Conservation (phyloP, 2,329 filamentous ascomycete genomes). For the Talaromyces pinophilus region DNA sequence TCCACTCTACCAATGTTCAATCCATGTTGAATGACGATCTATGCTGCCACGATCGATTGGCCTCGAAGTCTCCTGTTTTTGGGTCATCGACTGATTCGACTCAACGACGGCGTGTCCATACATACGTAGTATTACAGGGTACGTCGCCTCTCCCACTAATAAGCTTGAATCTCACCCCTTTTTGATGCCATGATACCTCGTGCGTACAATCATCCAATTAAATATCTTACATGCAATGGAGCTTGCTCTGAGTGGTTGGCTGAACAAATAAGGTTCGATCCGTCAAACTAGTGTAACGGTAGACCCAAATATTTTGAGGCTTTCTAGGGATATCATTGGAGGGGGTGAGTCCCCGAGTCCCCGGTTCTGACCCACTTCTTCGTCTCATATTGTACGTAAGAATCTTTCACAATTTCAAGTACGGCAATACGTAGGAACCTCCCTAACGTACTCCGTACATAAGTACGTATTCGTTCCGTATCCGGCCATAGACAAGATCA, state of each 20-base stretch:
- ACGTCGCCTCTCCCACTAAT: neutral
- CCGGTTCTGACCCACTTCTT: neutral
- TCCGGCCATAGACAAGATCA: neutral
- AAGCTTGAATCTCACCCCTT: neutral
- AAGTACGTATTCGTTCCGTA: neutral
- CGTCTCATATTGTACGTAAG: neutral
- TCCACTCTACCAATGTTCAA: neutral
- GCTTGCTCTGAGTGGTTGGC: neutral
- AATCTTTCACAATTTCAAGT: neutral
- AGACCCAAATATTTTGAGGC: neutral
- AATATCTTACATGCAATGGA: neutral
- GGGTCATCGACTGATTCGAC: neutral
- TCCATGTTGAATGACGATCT: neutral
- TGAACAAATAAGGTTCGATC: conserved; percentile 8
- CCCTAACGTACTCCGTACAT: neutral
- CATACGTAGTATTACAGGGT: neutral
- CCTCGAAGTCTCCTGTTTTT: neutral
- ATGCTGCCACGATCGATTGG: neutral
- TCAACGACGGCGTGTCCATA: neutral
- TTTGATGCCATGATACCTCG: neutral
- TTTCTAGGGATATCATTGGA: neutral
- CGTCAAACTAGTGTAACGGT: conserved; percentile 6
- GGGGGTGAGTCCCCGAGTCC: neutral
- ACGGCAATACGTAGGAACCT: neutral
- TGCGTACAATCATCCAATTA: neutral